Evolutionary conservation across 2,329 filamentous ascomycete species (phyloP), one percentile per base, ranked within the genome.

Genomic region (Drechmeria coniospora): DNA sequence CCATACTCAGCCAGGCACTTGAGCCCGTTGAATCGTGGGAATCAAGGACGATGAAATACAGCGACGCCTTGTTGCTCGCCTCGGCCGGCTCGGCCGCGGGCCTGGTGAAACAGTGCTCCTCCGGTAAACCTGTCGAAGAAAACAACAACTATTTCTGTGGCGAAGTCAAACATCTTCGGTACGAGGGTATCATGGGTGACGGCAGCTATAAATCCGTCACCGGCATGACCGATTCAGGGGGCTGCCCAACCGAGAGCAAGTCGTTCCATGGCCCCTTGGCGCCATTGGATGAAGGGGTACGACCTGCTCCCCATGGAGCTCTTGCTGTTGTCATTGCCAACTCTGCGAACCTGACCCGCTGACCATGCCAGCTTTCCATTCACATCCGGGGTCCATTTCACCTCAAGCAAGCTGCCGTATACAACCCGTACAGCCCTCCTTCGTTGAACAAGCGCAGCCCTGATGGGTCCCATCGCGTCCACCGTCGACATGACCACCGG

Each of bases 371-470:
- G 77, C 59, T 84, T 17, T 80, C 77, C 2, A 51, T 81, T 35
- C 74, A 82, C 47, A 62, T 84, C 44, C 74, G 79, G 39, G 80
- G 79, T 3, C 79, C 79, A 2, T 49, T 80, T 39, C 54, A 65
- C 21, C 46, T 86, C 18, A 71, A 70, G 44, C 65, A 79, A 38
- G 61, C 83, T 30, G 79, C 77, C 8, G 72, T 74, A 30, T 86
- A 83, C 50, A 63, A 59, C 25, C 63, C 69, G n/a, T n/a, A n/a
- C n/a, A n/a, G n/a, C n/a, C n/a, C n/a, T n/a, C 56, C 56, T 14
- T 37, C 45, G 15, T 44, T 37, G 20, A 38, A 42, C 26, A 44
- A 47, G 41, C 48, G 48, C 26, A 38, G 40, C 13, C 33, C 43
- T 10, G 21, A 26, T n/a, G 29, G 34, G 21, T 28, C 19, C 12